A percentile compares a stretch with the other conserved stretches of the same genome.
These are phyloP conservation scores for Globisporangium heterothallicum DNA, from an alignment of 352 stramenopile genomes.

Conservation along the genomic window DNA sequence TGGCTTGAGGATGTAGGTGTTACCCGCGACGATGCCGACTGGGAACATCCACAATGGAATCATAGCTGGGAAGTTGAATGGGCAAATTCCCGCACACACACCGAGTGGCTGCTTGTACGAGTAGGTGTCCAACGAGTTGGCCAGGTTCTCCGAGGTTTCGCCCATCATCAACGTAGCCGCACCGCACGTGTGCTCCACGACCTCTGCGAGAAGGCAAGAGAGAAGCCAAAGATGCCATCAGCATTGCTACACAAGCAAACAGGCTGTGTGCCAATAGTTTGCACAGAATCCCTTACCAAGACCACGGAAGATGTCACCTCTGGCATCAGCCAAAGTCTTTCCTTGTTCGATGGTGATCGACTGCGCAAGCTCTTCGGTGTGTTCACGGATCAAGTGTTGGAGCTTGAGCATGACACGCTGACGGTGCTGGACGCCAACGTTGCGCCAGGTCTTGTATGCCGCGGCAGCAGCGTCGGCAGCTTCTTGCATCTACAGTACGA, in stretches of 20 bases:
- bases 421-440: constrained; percentile 91
- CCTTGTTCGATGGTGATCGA: constrained; percentile 93
- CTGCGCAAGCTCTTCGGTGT: constrained; percentile 92
- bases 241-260: constrained; percentile 1
- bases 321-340: constrained; percentile 93
- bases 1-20: constrained; percentile 97
- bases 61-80: constrained; percentile 97
- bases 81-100: constrained; percentile 90
- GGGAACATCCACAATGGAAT: constrained; percentile 94
- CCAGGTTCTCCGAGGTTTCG: constrained; percentile 92
- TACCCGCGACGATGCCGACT: constrained; percentile 87
- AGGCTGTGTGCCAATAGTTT: neutral
- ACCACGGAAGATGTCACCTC: constrained; percentile 96
- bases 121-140: constrained; percentile 92
- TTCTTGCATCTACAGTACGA: constrained; percentile 59
- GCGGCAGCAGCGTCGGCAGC: constrained; percentile 69
- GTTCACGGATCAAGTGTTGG: constrained; percentile 92
- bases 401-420: constrained; percentile 96
- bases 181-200: constrained; percentile 76
- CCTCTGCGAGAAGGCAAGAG: constrained; percentile 20
- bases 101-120: constrained; percentile 95
- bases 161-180: constrained; percentile 89
- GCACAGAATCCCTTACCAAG: constrained; percentile 38
- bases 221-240: neutral
- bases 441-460: constrained; percentile 92